phyloP scores from a whole-genome alignment of 164 flowering plant genomes.

The Macadamia integrifolia region DNA sequence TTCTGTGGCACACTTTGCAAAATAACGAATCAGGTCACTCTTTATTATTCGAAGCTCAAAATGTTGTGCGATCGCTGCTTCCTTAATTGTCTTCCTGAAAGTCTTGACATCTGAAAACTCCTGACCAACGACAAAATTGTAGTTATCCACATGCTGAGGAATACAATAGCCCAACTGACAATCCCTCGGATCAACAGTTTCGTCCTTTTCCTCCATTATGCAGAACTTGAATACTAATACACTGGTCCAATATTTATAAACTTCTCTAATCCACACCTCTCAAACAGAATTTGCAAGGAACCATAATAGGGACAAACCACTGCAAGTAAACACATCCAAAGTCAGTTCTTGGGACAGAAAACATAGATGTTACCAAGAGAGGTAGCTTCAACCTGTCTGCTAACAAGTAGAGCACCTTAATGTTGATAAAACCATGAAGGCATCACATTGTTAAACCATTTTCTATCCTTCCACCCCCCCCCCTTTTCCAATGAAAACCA shows the following conservation, averaged over 20 bases:
- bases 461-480: too few species aligned
- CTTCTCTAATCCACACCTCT: background rate
- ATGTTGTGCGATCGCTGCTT: conserved; percentile 82
- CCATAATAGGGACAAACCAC: background rate
- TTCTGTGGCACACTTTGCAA: conserved; percentile 79
- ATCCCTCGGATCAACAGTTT: background rate
- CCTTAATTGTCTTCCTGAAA: conserved; percentile 66
- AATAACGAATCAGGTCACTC: conserved; percentile 66
- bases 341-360: background rate
- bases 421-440: background rate
- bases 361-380: background rate
- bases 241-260: background rate
- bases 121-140: conserved; percentile 59
- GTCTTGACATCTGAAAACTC: conserved; percentile 84
- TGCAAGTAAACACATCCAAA: conserved; percentile 1
- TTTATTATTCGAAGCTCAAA: conserved; percentile 80
- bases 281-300: background rate
- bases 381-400: background rate
- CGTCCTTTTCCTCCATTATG: background rate
- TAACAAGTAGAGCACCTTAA: background rate
- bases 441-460: too few species aligned
- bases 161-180: background rate
- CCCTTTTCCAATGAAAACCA: too few species aligned
- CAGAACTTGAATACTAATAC: background rate
- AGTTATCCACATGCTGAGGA: conserved; percentile 38